These are phyloP conservation scores for Saccharomycopsis selenospora DNA, from an alignment of 805 yeast species.

Conservation along the genomic window DNA sequence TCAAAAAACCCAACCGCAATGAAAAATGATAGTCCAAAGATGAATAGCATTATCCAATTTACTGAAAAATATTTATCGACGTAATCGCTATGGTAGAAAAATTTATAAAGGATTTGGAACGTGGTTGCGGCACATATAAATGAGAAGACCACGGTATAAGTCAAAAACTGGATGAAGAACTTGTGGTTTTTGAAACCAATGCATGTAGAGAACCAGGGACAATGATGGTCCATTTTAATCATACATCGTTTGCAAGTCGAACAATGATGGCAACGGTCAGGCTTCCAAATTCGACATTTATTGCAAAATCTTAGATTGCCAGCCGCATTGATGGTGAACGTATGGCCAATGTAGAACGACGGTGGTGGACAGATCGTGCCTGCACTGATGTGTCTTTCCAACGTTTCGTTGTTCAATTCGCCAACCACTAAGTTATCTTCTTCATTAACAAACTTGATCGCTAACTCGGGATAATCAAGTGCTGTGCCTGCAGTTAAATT, in stretches of 20 bases:
- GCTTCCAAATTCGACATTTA: slow-evolving; percentile 68
- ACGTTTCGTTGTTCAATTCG: slow-evolving; percentile 12
- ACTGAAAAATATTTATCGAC: slow-evolving; percentile 42
- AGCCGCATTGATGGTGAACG: slow-evolving; percentile 32
- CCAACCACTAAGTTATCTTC: slow-evolving; percentile 5
- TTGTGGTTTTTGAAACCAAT: slow-evolving; percentile 79
- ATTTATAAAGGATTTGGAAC: slow-evolving; percentile 37
- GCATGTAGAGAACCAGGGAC: slow-evolving; percentile 91
- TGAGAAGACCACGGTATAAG: slow-evolving; percentile 45
- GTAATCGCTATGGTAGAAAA: slow-evolving; percentile 39
- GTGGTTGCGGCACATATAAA: slow-evolving; percentile 35
- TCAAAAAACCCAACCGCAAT: slow-evolving; percentile 53
- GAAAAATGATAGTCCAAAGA: slow-evolving; percentile 45
- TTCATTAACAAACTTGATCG: slow-evolving; percentile 1
- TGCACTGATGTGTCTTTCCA: slow-evolving; percentile 9
- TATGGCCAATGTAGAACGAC: slow-evolving; percentile 28
- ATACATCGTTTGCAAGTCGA: slow-evolving; percentile 67
- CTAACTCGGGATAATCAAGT: slow-evolving; percentile 36
- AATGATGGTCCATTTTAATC: slow-evolving; percentile 89
- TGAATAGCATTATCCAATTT: slow-evolving; percentile 51
- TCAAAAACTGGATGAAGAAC: slow-evolving; percentile 66
- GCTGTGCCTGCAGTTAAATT: slow-evolving; percentile 51
- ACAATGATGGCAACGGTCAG: slow-evolving; percentile 84
- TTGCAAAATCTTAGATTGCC: slow-evolving; percentile 47
- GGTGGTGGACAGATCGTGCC: slow-evolving; percentile 27